Percentiles rank a stretch among this genome's conserved stretches.
Conservation (phyloP, 306 rosid genomes). For the Pachyrhizus erosus region DNA sequence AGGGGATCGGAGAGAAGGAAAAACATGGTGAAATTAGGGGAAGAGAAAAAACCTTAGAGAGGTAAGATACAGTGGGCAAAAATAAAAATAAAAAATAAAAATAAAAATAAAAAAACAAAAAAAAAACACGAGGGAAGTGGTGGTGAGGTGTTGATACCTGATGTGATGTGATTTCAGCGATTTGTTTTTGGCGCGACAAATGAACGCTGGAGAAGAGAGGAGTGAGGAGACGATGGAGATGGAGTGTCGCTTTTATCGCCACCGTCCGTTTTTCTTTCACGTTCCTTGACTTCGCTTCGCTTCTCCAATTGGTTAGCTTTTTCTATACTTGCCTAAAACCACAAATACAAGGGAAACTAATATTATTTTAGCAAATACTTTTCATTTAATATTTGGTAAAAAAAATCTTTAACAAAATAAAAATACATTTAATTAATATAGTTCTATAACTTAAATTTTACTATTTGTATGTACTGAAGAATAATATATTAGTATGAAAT, state of each 20-base stretch:
- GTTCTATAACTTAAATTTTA: too few relatives aligned
- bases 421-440: too few relatives aligned
- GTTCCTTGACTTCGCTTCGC: not conserved
- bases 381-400: not conserved
- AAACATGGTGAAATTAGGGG: constrained; percentile 11
- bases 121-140: not conserved
- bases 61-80: not conserved
- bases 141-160: constrained; percentile 12
- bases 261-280: constrained; percentile 69
- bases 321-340: not conserved
- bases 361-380: not conserved
- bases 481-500: too few relatives aligned
- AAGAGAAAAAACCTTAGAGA: not conserved
- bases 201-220: constrained; percentile 92
- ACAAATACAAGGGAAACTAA: not conserved
- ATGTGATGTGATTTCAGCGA: constrained; percentile 25
- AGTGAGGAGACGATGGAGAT: constrained; percentile 78
- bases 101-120: not conserved
- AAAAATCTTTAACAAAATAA: too few relatives aligned
- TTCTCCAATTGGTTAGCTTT: not conserved
- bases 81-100: not conserved
- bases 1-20: not conserved
- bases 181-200: constrained; percentile 45
- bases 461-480: too few relatives aligned
- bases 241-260: constrained; percentile 66